phyloP scores from a whole-genome alignment of 208 protist species.

The Wallacemonas rigidus region DNA sequence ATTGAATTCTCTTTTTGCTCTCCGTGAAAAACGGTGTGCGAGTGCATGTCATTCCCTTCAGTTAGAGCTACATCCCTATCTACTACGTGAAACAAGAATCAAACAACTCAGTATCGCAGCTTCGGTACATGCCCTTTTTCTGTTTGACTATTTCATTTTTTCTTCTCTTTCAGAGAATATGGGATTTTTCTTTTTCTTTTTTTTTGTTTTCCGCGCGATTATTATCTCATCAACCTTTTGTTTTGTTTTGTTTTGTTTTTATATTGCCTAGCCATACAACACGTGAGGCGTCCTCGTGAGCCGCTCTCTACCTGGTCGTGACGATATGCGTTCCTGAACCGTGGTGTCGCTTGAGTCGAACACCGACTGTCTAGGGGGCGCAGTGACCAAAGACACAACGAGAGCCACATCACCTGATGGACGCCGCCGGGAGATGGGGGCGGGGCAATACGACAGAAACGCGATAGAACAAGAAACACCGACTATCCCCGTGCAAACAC shows the following conservation, averaged over 20 bases:
- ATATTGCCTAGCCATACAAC: background rate
- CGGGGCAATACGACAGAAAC: no score
- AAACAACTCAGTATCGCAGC: slow-evolving; percentile 3
- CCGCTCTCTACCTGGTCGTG: background rate
- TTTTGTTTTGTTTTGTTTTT: background rate
- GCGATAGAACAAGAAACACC: no score
- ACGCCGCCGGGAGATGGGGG: no score
- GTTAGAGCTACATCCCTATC: slow-evolving; percentile 5
- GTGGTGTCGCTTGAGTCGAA: background rate
- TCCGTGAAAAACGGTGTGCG: background rate
- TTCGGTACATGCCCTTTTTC: no score
- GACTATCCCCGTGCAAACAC: no score
- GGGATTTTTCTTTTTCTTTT: slow-evolving; percentile 1
- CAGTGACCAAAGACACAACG: no score
- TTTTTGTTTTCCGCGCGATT: background rate
- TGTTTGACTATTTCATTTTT: background rate
- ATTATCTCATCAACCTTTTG: background rate
- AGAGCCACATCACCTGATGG: no score
- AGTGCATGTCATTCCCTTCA: background rate
- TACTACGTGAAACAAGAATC: background rate
- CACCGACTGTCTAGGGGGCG: no score
- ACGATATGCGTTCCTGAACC: background rate
- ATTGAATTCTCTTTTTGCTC: background rate
- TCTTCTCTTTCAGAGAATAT: background rate
- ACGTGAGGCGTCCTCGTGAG: background rate